These are phyloP conservation scores for Camelina laxa DNA, from an alignment of 345 rosid species.

Conservation along the genomic window DNA sequence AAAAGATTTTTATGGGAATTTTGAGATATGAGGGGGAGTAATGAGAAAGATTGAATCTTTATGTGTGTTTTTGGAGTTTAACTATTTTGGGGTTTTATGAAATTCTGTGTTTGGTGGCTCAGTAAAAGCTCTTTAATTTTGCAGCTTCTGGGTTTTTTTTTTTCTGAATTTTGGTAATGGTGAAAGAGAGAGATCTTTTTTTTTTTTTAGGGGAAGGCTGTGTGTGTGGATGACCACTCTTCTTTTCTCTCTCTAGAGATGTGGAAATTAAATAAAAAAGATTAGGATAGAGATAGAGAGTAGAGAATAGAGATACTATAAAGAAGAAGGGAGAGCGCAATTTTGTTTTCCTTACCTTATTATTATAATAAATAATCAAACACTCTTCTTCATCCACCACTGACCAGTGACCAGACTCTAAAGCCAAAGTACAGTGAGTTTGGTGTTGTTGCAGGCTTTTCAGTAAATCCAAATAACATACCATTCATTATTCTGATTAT, in stretches of 20 bases:
- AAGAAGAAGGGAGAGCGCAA: neutral
- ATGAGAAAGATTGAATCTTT: conserved; percentile 28
- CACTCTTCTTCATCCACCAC: conserved; percentile 22
- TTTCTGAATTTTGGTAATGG: conserved; percentile 39
- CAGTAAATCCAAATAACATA: neutral
- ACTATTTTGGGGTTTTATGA: neutral
- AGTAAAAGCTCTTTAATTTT: conserved; percentile 30
- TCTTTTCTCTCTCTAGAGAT: conserved; percentile 11
- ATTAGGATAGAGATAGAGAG: conserved; percentile 26
- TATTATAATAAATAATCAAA: neutral
- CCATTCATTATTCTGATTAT: conserved; percentile 25
- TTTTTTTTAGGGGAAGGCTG: neutral
- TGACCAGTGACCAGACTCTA: conserved; percentile 28
- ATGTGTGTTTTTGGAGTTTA: conserved; percentile 7
- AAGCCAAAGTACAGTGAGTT: conserved; percentile 19
- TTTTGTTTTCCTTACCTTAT: neutral
- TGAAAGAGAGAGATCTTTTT: conserved; percentile 18
- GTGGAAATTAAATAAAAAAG: conserved; percentile 4
- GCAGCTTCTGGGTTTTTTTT: conserved; percentile 26
- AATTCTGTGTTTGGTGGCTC: conserved; percentile 45
- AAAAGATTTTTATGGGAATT: conserved; percentile 2
- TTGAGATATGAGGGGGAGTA: conserved; percentile 5
- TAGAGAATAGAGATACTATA: conserved; percentile 4
- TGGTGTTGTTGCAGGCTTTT: conserved; percentile 27
- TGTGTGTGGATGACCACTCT: conserved; percentile 25